Evolutionary conservation across 768 basidiomycete genomes (phyloP), one percentile per base, ranked within the genome.

Genomic region (Trametes coccinea): DNA sequence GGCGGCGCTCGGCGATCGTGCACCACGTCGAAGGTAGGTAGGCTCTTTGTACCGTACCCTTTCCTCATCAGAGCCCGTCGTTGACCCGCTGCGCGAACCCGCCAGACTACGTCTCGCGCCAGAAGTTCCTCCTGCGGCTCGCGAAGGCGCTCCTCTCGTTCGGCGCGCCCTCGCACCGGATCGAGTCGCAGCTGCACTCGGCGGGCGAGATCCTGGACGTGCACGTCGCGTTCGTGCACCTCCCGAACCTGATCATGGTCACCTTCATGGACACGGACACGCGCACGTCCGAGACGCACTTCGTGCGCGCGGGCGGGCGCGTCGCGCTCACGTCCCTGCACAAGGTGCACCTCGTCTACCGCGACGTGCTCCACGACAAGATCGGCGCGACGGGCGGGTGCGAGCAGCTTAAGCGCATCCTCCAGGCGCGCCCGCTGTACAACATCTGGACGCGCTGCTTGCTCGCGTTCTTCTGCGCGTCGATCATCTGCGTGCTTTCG

Each of bases 111-210:
- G 46, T 56, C 30, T 39, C 59, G 44, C 51, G 70, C n/a, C 66
- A 78, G 53, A 85, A 88, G 56, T 97, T 97, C 76, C 80, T 97
- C 52, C 77, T 95, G 67, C 88, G 88, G 70, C 82, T 97, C 29
- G 92, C 93, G 2, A 90, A 92, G 71, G 91, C 92, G 10, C 81
- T 98, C 60, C 84, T 98, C 71, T 82, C 87, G n/a, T 95, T 92
- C 72, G 95, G 95, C 17, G 91, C 94, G n/a, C 94, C 94, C 1
- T 93, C 93, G 22, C 95, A 97, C 73, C 83, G 95, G 17, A 89
- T 95, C 64, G 93, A 96, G 75, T 87, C 92, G 0, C 94, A 95
- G 72, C 83, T 98, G 43, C 80, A 81, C 60, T 84, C 90, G 4
- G 93, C 92, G 2, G 88, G 93, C 5, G 77, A 82, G 10, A 88